Evolutionary conservation across 2,329 filamentous ascomycete genomes (phyloP), one percentile per base, ranked within the genome.

Genomic region (Alternaria tenuissima): DNA sequence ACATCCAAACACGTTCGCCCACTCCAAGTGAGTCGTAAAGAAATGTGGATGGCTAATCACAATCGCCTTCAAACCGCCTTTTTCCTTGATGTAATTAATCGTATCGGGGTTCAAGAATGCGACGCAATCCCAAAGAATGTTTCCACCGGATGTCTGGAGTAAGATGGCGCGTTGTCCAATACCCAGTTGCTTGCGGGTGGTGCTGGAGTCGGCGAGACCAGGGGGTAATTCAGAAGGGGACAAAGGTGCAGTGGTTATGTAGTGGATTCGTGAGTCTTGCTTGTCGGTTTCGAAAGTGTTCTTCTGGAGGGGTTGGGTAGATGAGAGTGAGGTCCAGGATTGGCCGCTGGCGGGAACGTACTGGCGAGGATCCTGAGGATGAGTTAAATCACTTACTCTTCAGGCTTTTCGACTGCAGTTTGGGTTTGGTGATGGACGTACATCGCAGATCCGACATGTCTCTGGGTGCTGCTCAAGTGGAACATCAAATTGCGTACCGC

Each of bases 1-100:
- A 68, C 91, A 93, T 5, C 79, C 30, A 67, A 95, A 94, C 0
- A 84, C 83, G 44, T 81, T 74, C 0, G 90, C 89, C 92, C 92
- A 96, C 66, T 90, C 86, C 0, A 91, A 77, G 75, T 93, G 89
- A 4, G 91, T 91, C 14, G 88, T 88, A 79, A 92, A 95, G 79
- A 91, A 96, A 75, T 96, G 92, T 53, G 92, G 92, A 78, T 96
- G 91, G 11, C 86, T 89, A 63, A 94, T 92, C 0, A 84, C 88
- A 46, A 95, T 93, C 0, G 89, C 91, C 34, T 81, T 81, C 12
- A 96, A 72, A 0, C 90, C 91, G 43, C 91, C 91, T 7, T 88
- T 81, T 0, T 72, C 74, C 6, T 85, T 82, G 68, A 94, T 87
- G 52, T 79, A 81, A 0, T 79, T 72, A 0, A 91, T 77, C 0